Conservation (phyloP, 225 moss, liverwort and hornwort species). For the Lunularia cruciata region DNA sequence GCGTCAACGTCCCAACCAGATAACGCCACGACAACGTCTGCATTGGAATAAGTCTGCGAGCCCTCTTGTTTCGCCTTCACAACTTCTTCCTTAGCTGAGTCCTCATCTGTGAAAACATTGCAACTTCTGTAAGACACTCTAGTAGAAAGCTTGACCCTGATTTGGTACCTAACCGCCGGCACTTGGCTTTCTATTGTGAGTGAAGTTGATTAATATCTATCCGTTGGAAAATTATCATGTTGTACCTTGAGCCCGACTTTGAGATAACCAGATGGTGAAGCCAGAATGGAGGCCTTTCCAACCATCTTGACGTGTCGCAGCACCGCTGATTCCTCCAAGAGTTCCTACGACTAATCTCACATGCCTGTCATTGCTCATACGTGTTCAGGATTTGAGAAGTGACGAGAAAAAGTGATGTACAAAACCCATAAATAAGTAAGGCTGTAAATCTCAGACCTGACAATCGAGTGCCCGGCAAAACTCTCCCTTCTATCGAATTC, state of each 20-base stretch:
- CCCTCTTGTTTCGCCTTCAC: conserved; percentile 56
- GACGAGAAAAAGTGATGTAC: no score
- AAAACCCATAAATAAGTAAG: no score
- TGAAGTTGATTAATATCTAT: no score
- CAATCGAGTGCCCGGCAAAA: no score
- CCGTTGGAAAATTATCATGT: background rate
- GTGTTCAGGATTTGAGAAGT: no score
- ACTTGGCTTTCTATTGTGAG: background rate
- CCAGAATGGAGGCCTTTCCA: conserved; percentile 91
- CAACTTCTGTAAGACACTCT: no score
- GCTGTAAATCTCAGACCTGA: no score
- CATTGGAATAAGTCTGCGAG: conserved; percentile 63
- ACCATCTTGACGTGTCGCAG: conserved; percentile 57
- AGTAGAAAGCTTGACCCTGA: background rate
- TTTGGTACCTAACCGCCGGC: no score
- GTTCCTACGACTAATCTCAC: conserved; percentile 87
- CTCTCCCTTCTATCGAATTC: no score
- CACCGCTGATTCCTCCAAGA: conserved; percentile 63
- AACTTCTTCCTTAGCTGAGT: conserved; percentile 74
- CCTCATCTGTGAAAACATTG: conserved; percentile 64
- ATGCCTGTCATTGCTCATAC: conserved; percentile 60
- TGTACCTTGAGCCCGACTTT: conserved; percentile 68
- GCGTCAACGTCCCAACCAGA: conserved; percentile 78
- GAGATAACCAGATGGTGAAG: conserved; percentile 86
- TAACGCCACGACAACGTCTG: conserved; percentile 87